Evolutionary conservation across 2,329 filamentous ascomycete species (phyloP), one percentile per base, ranked within the genome.

Genomic region (Celoporthe dispersa): DNA sequence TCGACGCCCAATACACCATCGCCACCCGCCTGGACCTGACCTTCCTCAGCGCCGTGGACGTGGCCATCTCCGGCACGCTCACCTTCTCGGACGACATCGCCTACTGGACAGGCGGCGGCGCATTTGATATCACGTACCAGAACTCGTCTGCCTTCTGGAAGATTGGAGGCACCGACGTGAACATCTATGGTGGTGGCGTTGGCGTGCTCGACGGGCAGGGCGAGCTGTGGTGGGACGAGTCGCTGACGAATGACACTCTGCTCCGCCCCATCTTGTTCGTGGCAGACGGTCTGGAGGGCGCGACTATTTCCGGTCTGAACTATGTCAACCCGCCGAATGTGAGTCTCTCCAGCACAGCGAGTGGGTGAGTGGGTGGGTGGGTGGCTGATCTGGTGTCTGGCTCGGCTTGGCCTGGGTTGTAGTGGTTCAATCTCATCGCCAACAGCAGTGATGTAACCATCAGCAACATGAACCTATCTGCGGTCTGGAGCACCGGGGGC

Each of bases 121-220:
- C 80, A n/a, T 88, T 88, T 79, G 81, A 84, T 35, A 85, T 87
- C 22, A 80, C 79, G 9, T 89, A 84, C 78, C 87, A 89, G 71
- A 88, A 88, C 70, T 83, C 85, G 8, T 86, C 84, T 0, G 86
- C 86, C 1, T 88, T 88, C 78, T 89, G 87, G 81, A 81, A 86
- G 74, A 80, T 88, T 37, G 86, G 87, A 25, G 87, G 87, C 25
- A 76, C 81, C 28, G 87, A 89, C 71, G 85, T 89, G 37, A 88
- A 89, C 68, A 80, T 89, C 66, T 89, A 87, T 68, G 87, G 87
- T 4, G 84, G 83, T 22, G 51, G 68, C 16, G 48, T 66, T 8
- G 68, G 87, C 33, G 86, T 82, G 6, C 79, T 89, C 2, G 84
- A 90, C 73, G 88, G 88, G 25, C 90, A 89, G 71, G 88, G 89